Base-by-base conservation (phyloP, 169 alveolate species). In the Plasmodium billcollinsi region DNA sequence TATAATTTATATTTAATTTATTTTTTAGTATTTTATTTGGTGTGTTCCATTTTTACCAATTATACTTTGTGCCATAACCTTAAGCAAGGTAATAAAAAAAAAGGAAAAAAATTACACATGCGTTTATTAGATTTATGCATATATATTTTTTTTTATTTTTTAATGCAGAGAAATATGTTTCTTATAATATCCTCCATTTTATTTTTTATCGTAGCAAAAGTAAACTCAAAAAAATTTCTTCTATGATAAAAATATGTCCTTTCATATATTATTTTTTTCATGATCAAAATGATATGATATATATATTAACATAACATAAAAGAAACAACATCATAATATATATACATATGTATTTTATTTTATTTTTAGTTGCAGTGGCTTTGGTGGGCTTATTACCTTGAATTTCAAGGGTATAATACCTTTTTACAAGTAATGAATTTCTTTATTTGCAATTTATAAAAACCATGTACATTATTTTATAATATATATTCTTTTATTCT, bases 21-120 rank as follows among this genome's bases (percentile, higher is more conserved):
- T 63, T 8, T 72, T 86, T 71, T 63, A 86, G 92, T 97, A 97
- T 90, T 97, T 96, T 88, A 86, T 96, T 24, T 97, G 99, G 98
- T 97, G 96, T 91, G 76, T 95, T 56, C 94, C 96, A 11, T 90
- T 97, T 26, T 61, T 96, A 20, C 98, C 98, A 15, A 73, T 97
- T 26, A 93, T 96, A 5, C 93, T 93, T n/a, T 45, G 50, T 63
- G 59, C 92, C 71, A 86, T 86, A 86, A 86, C 92, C 71, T 72
- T 86, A 59, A 59, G 73, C 73, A 67, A 47, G 92, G 92, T 86
- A 61, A 69, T 39, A 20, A 15, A 20, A 52, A 62, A 9, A 80
- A 61, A 49, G 47, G 39, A 12, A 18, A 62, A 20, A 18, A 43
- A 18, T 20, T 56, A 47, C 43, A 66, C 15, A 61, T 45, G 26